These are phyloP conservation scores for Spatholobus suberectus DNA, from an alignment of 306 rosid genomes.

Conservation along the genomic window DNA sequence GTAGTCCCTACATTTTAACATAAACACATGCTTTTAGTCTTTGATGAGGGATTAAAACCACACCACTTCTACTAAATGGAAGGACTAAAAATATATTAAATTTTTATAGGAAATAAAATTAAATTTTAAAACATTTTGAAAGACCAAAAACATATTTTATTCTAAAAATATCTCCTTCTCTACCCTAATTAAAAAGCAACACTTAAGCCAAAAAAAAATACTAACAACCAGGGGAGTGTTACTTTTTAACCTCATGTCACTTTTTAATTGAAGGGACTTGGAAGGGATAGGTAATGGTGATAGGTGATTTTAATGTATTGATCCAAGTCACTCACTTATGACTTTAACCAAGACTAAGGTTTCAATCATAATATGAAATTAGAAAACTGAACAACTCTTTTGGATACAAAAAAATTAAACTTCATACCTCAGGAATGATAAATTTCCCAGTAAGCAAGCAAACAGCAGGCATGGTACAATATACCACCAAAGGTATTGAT, in stretches of 20 bases:
- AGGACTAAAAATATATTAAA: no score
- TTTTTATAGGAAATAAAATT: no score
- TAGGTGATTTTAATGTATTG: not conserved
- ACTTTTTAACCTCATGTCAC: not conserved
- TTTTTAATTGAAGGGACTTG: not conserved
- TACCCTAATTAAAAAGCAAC: not conserved
- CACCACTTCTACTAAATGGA: no score
- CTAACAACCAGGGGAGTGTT: not conserved
- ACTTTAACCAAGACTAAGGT: not conserved
- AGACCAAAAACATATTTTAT: no score
- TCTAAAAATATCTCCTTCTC: not conserved
- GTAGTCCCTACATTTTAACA: no score
- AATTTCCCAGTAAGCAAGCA: conserved; percentile 79
- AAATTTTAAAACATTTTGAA: no score
- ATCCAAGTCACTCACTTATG: not conserved
- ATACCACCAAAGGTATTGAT: conserved; percentile 70
- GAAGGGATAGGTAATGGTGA: not conserved
- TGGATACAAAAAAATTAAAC: not conserved
- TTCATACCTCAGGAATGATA: conserved; percentile 71
- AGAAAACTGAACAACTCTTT: not conserved
- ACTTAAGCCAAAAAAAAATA: not conserved
- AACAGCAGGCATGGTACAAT: conserved; percentile 74
- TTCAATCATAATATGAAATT: not conserved
- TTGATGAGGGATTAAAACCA: no score
- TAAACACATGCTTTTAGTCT: no score